Percentiles rank a stretch among this genome's conserved stretches.
Evolutionary conservation across 1,284 basidiomycete genomes (phyloP).

Genomic region (Coriolopsis trogii): DNA sequence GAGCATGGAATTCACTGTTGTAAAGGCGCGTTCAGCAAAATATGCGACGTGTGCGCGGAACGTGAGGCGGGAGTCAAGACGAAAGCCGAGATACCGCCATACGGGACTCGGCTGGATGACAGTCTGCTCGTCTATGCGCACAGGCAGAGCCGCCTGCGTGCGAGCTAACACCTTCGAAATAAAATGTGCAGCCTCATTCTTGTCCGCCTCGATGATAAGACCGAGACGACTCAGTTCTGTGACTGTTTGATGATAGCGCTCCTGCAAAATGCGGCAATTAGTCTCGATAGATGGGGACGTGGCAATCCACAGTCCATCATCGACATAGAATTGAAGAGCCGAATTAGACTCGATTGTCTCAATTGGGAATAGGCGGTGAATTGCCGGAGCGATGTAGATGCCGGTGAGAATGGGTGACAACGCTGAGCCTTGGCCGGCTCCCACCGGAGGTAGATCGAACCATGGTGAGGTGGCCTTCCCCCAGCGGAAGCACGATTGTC

Average conservation of each 20-base stretch:
- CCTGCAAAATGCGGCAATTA: background rate
- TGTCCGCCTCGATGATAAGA: conserved; percentile 12
- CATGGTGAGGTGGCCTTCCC: background rate
- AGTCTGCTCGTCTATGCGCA: background rate
- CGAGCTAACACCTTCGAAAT: background rate
- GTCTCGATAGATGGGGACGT: background rate
- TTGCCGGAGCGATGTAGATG: conserved; percentile 10
- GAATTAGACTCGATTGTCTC: too few relatives aligned
- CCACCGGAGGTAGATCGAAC: background rate
- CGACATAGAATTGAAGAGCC: too few relatives aligned
- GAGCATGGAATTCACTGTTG: background rate
- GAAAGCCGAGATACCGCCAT: conserved; percentile 36
- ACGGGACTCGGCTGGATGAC: background rate
- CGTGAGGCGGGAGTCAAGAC: conserved; percentile 29
- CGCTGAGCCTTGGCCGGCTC: conserved; percentile 18
- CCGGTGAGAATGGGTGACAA: conserved; percentile 18
- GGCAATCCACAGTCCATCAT: conserved; percentile 15
- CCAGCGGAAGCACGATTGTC: conserved; percentile 8
- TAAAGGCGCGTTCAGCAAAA: background rate
- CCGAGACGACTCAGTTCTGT: conserved; percentile 1
- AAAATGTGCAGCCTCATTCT: conserved; percentile 19
- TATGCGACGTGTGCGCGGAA: background rate
- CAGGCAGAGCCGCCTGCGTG: background rate
- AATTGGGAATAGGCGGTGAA: conserved; percentile 4
- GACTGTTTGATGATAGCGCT: background rate